These are phyloP conservation scores for Xylona heveae DNA, from an alignment of 495 filamentous ascomycete species.

Conservation along the genomic window DNA sequence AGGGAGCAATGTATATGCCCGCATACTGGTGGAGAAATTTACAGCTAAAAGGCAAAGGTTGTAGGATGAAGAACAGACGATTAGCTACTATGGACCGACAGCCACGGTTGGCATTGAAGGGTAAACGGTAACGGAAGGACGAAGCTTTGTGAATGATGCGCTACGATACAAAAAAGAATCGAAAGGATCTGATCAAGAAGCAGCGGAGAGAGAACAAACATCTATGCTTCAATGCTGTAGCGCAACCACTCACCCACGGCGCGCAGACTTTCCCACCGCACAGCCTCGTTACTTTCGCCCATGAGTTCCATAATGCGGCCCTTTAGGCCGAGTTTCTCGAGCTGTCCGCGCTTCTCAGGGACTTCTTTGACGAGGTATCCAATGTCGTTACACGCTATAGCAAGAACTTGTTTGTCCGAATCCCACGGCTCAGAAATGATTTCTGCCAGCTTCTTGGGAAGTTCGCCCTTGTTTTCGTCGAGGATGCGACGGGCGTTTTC, in stretches of 20 bases:
- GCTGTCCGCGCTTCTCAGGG: conserved; percentile 57
- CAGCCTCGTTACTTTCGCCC: conserved; percentile 70
- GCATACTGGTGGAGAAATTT: no score
- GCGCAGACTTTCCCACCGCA: conserved; percentile 86
- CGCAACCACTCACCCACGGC: conserved; percentile 87
- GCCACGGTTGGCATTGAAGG: no score
- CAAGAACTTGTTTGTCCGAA: conserved; percentile 84
- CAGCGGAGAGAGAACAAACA: no score
- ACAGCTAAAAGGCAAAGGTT: no score
- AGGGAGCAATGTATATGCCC: no score
- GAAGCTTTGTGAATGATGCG: no score
- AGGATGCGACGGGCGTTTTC: conserved; percentile 89
- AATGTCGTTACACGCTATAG: conserved; percentile 90
- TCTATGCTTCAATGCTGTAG: conserved; percentile 52
- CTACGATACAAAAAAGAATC: no score
- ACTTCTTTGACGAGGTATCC: conserved; percentile 76
- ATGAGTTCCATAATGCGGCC: conserved; percentile 87
- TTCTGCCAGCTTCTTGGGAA: conserved; percentile 67
- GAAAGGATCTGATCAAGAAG: no score
- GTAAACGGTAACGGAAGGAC: no score
- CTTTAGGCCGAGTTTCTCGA: conserved; percentile 82
- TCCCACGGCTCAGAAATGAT: conserved; percentile 76
- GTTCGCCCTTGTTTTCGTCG: conserved; percentile 57
- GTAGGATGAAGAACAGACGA: no score
- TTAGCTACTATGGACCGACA: no score